Evolutionary conservation across 345 rosid genomes (phyloP).

Genomic region (Jatropha curcas): DNA sequence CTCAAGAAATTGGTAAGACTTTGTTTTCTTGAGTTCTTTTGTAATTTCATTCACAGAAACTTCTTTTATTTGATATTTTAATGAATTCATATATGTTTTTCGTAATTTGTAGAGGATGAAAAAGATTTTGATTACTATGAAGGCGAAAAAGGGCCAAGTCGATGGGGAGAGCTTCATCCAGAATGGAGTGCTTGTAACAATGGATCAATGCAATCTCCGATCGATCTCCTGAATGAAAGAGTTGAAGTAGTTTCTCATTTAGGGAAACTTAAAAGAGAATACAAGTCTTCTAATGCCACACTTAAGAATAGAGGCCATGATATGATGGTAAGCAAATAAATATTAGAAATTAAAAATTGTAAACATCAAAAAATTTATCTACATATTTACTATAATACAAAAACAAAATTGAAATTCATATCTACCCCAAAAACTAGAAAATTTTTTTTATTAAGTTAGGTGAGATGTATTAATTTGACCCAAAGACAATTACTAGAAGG

Average conservation of each 20-base stretch:
- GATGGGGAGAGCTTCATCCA: constrained; percentile 67
- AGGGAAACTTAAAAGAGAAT: constrained; percentile 48
- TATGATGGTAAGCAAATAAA: constrained; percentile 51
- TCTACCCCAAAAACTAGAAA: too few relatives aligned
- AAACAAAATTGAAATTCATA: too few relatives aligned
- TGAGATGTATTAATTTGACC: too few relatives aligned
- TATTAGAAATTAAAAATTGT: background rate
- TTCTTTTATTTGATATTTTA: too few relatives aligned
- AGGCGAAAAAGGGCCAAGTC: constrained; percentile 48
- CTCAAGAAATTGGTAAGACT: constrained; percentile 50
- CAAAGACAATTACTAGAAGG: too few relatives aligned
- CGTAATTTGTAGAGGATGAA: constrained; percentile 63
- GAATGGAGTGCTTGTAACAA: constrained; percentile 63
- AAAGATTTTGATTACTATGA: constrained; percentile 52
- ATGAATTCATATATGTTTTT: too few relatives aligned
- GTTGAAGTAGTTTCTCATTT: constrained; percentile 51
- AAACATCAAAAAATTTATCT: too few relatives aligned
- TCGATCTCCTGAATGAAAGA: constrained; percentile 58
- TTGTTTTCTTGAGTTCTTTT: background rate
- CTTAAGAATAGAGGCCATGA: constrained; percentile 87
- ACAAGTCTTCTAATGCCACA: constrained; percentile 53
- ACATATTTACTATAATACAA: too few relatives aligned
- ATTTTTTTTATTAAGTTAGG: too few relatives aligned
- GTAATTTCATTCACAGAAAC: background rate
- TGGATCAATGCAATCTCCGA: constrained; percentile 86